A percentile compares a stretch with the other conserved stretches of the same genome.
Evolutionary conservation across 306 rosid genomes (phyloP).

Genomic region (Glycine soja): DNA sequence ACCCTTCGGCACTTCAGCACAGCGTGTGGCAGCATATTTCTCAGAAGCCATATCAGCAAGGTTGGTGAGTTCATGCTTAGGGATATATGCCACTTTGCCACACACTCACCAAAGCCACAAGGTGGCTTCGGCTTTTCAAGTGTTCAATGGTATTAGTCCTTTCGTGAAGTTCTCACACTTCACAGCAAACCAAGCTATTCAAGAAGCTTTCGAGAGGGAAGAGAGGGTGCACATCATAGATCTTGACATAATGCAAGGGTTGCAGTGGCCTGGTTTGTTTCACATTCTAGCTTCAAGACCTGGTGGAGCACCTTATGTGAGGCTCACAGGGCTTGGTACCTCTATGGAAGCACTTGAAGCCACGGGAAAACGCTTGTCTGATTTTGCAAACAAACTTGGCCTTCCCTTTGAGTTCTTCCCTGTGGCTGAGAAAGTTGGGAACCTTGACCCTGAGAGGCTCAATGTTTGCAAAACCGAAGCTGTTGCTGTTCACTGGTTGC

Average conservation of each 20-base stretch:
- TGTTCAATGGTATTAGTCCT: conserved; percentile 94
- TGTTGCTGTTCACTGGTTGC: conserved; percentile 98
- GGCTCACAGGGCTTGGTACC: conserved; percentile 90
- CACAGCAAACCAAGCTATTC: conserved; percentile 97
- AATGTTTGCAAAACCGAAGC: conserved; percentile 85
- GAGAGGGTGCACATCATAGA: conserved; percentile 91
- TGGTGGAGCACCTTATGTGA: conserved; percentile 91
- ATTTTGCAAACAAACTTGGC: conserved; percentile 85
- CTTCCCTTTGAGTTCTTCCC: conserved; percentile 92
- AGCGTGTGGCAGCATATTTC: conserved; percentile 95
- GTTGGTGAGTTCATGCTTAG: conserved; percentile 87
- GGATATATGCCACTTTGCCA: conserved; percentile 82
- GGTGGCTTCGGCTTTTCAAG: conserved; percentile 93
- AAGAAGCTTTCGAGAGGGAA: conserved; percentile 95
- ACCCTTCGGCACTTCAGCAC: conserved; percentile 93
- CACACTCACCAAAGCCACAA: conserved; percentile 71
- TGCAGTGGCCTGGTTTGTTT: conserved; percentile 97
- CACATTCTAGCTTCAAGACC: conserved; percentile 91
- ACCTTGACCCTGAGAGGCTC: conserved; percentile 75
- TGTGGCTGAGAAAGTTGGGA: conserved; percentile 87
- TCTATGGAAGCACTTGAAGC: conserved; percentile 89
- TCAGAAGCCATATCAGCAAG: conserved; percentile 98
- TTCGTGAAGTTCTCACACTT: conserved; percentile 96
- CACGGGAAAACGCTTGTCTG: conserved; percentile 87
- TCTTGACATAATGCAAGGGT: conserved; percentile 96